These are phyloP conservation scores for Fistulinella cinereoalba DNA, from an alignment of 1,284 basidiomycete species.

Conservation along the genomic window DNA sequence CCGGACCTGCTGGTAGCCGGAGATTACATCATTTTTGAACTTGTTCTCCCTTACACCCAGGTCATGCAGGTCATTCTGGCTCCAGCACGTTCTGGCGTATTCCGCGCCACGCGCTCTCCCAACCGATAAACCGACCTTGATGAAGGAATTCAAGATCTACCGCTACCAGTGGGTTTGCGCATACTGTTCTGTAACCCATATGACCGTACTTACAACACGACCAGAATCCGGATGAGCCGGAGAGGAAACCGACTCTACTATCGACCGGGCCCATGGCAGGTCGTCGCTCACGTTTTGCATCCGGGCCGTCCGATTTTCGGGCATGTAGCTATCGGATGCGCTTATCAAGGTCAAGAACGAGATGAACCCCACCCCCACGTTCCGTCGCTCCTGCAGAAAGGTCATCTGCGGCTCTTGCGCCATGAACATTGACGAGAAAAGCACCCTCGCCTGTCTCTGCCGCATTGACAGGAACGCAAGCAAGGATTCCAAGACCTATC, in stretches of 20 bases:
- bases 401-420: slow-evolving; percentile 98
- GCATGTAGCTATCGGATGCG: slow-evolving; percentile 75
- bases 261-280: too few species aligned
- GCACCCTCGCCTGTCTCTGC: slow-evolving; percentile 97
- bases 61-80: slow-evolving; percentile 18
- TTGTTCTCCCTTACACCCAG: not conserved
- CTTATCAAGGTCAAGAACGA: slow-evolving; percentile 99
- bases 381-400: slow-evolving; percentile 95
- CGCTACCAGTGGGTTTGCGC: too few species aligned
- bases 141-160: slow-evolving; percentile 96
- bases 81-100: slow-evolving; percentile 1
- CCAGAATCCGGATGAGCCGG: too few species aligned
- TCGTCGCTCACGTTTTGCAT: too few species aligned
- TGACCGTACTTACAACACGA: too few species aligned
- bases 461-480: slow-evolving; percentile 78
- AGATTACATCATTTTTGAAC: slow-evolving; percentile 14
- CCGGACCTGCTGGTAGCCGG: slow-evolving; percentile 3
- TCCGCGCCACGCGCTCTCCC: slow-evolving; percentile 31
- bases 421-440: slow-evolving; percentile 98
- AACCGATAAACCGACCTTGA: slow-evolving; percentile 45
- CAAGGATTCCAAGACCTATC: slow-evolving; percentile 91
- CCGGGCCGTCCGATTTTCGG: too few species aligned
- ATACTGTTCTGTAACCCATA: too few species aligned
- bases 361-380: slow-evolving; percentile 93
- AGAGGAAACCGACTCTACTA: too few species aligned